phyloP scores from a whole-genome alignment of 257 asterid species.

The Scutellaria galericulata region DNA sequence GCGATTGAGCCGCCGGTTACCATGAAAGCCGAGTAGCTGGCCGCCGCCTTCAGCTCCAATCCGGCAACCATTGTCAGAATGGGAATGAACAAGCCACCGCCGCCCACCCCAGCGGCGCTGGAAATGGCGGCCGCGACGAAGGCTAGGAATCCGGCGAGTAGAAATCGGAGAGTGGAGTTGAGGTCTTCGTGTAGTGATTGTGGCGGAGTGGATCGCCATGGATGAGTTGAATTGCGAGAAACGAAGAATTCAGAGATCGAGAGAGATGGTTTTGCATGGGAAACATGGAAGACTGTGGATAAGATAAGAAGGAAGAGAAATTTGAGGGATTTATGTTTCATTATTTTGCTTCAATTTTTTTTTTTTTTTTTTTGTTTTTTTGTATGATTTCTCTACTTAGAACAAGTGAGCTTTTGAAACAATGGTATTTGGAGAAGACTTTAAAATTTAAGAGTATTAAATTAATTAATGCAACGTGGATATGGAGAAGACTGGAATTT shows the following conservation, averaged over 20 bases:
- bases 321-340: neutral
- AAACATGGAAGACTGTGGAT: neutral
- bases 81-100: slow-evolving; percentile 79
- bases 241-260: slow-evolving; percentile 5
- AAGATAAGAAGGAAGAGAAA: slow-evolving; percentile 9
- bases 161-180: slow-evolving; percentile 22
- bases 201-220: slow-evolving; percentile 21
- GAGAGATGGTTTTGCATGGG: slow-evolving; percentile 40
- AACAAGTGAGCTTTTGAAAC: neutral
- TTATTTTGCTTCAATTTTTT: neutral
- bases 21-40: slow-evolving; percentile 74
- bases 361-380: neutral
- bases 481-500: too few species aligned
- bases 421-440: too few species aligned
- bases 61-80: slow-evolving; percentile 66
- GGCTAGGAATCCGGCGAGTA: slow-evolving; percentile 50
- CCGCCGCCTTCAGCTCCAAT: slow-evolving; percentile 65
- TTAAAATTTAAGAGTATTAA: too few species aligned
- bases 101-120: slow-evolving; percentile 84
- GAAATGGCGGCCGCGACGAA: slow-evolving; percentile 69
- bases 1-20: slow-evolving; percentile 79
- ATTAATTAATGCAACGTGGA: too few species aligned
- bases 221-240: slow-evolving; percentile 36
- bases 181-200: slow-evolving; percentile 15
- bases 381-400: neutral